Conservation (phyloP, 208 protist genomes). For the Porcisia hertigi region DNA sequence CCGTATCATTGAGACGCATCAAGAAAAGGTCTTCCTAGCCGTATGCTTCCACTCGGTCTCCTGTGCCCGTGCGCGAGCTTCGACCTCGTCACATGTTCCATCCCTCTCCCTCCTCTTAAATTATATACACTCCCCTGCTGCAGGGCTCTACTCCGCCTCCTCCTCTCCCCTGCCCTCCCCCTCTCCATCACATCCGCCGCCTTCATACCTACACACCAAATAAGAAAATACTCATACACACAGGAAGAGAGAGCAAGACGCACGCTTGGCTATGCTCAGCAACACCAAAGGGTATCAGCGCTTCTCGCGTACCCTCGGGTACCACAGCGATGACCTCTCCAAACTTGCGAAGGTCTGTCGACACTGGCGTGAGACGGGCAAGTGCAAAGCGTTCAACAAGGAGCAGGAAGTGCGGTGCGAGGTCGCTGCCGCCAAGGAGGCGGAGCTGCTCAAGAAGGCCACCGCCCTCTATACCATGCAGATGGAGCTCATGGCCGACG, state of each 20-base stretch:
- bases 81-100: neutral
- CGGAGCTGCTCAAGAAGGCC: constrained; percentile 65
- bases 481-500: constrained; percentile 46
- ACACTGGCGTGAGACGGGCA: constrained; percentile 29
- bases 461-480: constrained; percentile 59
- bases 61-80: too few species aligned
- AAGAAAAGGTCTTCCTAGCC: too few species aligned
- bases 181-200: neutral
- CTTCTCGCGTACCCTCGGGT: constrained; percentile 41
- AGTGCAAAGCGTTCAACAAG: constrained; percentile 42
- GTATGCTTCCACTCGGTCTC: too few species aligned
- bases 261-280: constrained; percentile 56
- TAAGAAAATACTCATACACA: neutral
- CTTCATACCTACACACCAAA: neutral
- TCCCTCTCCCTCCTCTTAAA: neutral
- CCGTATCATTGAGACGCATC: too few species aligned
- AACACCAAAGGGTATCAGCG: constrained; percentile 48
- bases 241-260: neutral
- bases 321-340: constrained; percentile 36
- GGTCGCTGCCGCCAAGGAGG: constrained; percentile 58
- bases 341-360: constrained; percentile 47
- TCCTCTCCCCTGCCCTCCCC: neutral
- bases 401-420: constrained; percentile 45
- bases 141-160: neutral
- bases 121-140: neutral